Base-by-base conservation (phyloP, 2,329 filamentous ascomycete species). In the Sarocladiaceae sp. region DNA sequence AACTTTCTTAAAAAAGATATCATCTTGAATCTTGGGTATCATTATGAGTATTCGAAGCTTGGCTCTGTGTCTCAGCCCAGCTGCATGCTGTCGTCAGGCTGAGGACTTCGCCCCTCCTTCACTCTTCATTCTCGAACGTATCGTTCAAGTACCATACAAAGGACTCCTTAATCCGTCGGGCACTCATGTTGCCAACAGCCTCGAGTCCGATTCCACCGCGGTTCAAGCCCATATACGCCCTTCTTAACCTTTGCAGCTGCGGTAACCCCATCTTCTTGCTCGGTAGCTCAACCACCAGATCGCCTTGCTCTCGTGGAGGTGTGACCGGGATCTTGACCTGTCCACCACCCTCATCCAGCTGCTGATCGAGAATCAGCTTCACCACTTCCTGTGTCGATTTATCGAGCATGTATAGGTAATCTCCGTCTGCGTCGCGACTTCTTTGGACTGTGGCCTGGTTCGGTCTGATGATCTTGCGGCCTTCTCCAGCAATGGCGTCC, bases 361-460 rank as follows among this genome's bases (percentile, higher is more conserved):
- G 78, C 66, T 79, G 82, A 39, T 83, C 78, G 46, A 85, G 63
- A 29, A 94, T 80, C 45, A 72, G 72, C 53, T 80, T 78, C 44
- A 93, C 74, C 23, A 94, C 77, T 44, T 84, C 83, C 53, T 89
- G 87, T 6, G 87, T 91, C 58, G 82, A 81, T 50, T 79, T 79
- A 62, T 94, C 88, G 19, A 94, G 71, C 48, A 88, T 74, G 59
- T 93, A 89, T 43, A 94, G 71, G 59, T 89, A 90, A 57, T 90
- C 84, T 58, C 82, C 59, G 66, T 80, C 55, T 59, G 81, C 72
- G 70, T 87, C 73, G 70, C 71, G 66, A 45, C 75, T 70, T 20
- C 77, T 66, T 57, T 77, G 71, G 21, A 89, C 76, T 0, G 88
- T 90, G 3, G 86, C 84, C 57, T 82, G 76, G 61, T 94, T 90